phyloP scores from a whole-genome alignment of 176 grass and related monocot species.

The Bolboschoenus planiculmis region DNA sequence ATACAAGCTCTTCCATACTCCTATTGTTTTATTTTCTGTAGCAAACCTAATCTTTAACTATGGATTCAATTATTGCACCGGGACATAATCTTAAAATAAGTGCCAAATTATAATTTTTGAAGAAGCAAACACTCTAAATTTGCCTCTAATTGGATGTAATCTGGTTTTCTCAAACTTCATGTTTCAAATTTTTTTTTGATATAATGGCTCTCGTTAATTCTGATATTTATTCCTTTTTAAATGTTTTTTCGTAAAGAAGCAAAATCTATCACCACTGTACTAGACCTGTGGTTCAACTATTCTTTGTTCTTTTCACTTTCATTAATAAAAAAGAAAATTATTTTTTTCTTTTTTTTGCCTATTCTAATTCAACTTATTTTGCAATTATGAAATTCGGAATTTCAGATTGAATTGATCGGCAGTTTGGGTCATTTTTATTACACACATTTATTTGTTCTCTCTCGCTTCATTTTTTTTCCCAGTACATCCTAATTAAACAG shows the following conservation, averaged over 20 bases:
- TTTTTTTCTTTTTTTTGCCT: background rate
- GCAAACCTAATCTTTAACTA: background rate
- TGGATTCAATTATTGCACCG: slow-evolving; percentile 13
- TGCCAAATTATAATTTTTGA: slow-evolving; percentile 10
- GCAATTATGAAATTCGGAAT: background rate
- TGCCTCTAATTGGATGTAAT: background rate
- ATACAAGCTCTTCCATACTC: slow-evolving; percentile 2
- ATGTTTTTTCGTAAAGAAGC: too few relatives aligned
- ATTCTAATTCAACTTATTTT: background rate
- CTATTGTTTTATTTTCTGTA: background rate
- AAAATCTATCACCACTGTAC: too few relatives aligned
- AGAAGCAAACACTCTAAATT: background rate
- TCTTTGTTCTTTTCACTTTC: background rate
- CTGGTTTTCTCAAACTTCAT: background rate
- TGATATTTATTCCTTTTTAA: too few relatives aligned
- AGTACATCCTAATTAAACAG: background rate
- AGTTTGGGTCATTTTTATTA: background rate
- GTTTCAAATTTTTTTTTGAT: background rate
- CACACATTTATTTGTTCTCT: background rate
- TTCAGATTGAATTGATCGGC: too few relatives aligned
- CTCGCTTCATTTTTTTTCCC: background rate
- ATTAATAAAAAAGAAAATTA: background rate
- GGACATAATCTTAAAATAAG: slow-evolving; percentile 5
- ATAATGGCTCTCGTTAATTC: too few relatives aligned
- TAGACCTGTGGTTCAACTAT: too few relatives aligned